These are phyloP conservation scores for Aspergillus heteromorphus DNA, from an alignment of 495 filamentous ascomycete species.

Conservation along the genomic window DNA sequence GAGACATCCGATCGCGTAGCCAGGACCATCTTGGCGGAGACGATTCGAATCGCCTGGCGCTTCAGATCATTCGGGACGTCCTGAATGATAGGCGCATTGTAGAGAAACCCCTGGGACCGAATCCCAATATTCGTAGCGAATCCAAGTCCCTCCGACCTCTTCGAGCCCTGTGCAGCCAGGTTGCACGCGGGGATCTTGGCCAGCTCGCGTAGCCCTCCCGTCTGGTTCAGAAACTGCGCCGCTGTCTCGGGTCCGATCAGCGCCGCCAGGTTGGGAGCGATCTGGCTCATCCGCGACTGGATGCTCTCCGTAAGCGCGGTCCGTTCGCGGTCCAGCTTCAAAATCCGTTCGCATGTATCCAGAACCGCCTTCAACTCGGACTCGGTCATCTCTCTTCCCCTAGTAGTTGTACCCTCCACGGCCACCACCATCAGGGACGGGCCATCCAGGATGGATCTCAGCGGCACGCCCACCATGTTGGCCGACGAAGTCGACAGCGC, in stretches of 20 bases:
- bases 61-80: conserved; percentile 81
- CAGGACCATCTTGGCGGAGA: conserved; percentile 86
- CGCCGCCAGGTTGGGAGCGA: conserved; percentile 90
- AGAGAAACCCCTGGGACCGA: conserved; percentile 88
- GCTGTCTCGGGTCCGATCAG: conserved; percentile 93
- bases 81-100: conserved; percentile 80
- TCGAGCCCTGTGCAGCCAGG: conserved; percentile 80
- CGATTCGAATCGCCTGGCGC: conserved; percentile 92
- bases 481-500: conserved; percentile 59
- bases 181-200: conserved; percentile 93
- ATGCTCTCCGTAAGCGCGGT: conserved; percentile 86
- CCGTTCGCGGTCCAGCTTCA: conserved; percentile 83
- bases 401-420: conserved; percentile 87
- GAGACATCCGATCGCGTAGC: conserved; percentile 84
- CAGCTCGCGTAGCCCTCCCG: conserved; percentile 81
- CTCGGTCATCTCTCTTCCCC: conserved; percentile 68
- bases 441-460: conserved; percentile 77
- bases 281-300: conserved; percentile 94
- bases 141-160: conserved; percentile 74
- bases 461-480: conserved; percentile 67
- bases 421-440: conserved; percentile 92
- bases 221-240: conserved; percentile 90
- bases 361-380: conserved; percentile 69
- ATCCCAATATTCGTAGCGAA: conserved; percentile 93
- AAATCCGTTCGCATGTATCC: conserved; percentile 78